These are phyloP conservation scores for Neurospora africana DNA, from an alignment of 495 filamentous ascomycete genomes.

Conservation along the genomic window DNA sequence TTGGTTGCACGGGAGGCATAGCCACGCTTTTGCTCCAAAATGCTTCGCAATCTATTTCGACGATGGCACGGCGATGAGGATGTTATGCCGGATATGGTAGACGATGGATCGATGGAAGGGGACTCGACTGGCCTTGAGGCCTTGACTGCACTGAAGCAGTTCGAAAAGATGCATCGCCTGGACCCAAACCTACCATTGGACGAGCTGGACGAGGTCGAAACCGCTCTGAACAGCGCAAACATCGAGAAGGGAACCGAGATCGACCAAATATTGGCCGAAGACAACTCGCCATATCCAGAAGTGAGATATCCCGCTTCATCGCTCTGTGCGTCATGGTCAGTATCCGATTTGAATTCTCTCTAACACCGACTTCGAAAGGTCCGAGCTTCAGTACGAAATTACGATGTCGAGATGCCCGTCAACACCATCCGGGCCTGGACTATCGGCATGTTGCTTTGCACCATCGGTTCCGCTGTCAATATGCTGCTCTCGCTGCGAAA, in stretches of 20 bases:
- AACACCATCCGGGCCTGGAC: slow-evolving; percentile 66
- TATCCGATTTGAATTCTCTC: not conserved
- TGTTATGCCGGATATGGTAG: slow-evolving; percentile 15
- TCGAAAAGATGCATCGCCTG: slow-evolving; percentile 53
- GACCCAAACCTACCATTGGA: slow-evolving; percentile 60
- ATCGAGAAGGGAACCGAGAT: slow-evolving; percentile 42
- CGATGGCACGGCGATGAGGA: slow-evolving; percentile 17
- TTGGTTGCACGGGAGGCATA: slow-evolving; percentile 16
- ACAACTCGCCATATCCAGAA: slow-evolving; percentile 63
- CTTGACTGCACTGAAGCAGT: slow-evolving; percentile 29
- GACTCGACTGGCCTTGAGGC: slow-evolving; percentile 20
- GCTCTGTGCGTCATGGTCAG: not conserved
- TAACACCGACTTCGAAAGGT: slow-evolving; percentile 45
- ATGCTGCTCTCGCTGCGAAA: slow-evolving; percentile 59
- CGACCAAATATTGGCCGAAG: slow-evolving; percentile 46
- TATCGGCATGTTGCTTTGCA: slow-evolving; percentile 53
- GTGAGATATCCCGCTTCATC: slow-evolving; percentile 27
- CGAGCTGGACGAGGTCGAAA: slow-evolving; percentile 48
- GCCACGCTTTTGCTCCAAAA: slow-evolving; percentile 1
- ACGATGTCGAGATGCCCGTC: slow-evolving; percentile 55
- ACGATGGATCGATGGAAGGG: slow-evolving; percentile 19
- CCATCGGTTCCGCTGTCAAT: slow-evolving; percentile 60
- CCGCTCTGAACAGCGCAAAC: slow-evolving; percentile 45
- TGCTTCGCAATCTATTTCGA: slow-evolving; percentile 16
- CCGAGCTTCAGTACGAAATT: slow-evolving; percentile 47